These are phyloP conservation scores for Climacium dendroides DNA, from an alignment of 225 moss, liverwort and hornwort genomes.

Conservation along the genomic window DNA sequence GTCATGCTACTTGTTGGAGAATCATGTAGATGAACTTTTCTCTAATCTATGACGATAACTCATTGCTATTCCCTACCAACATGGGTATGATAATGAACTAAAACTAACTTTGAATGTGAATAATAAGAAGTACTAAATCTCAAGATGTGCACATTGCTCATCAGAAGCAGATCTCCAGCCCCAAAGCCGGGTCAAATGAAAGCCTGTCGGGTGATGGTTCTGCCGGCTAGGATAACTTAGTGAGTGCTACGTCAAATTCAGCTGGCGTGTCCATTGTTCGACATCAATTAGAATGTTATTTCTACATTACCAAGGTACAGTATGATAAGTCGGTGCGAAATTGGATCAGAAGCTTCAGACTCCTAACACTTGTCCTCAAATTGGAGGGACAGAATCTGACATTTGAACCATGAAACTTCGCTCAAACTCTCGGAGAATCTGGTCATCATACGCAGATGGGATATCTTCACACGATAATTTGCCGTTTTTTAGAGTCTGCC, in stretches of 20 bases:
- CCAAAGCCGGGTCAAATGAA: not conserved
- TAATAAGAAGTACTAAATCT: not conserved
- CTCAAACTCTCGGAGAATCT: slow-evolving; percentile 33
- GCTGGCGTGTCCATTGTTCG: not conserved
- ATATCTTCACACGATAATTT: not conserved
- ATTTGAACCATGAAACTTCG: slow-evolving; percentile 38
- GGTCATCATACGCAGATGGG: not conserved
- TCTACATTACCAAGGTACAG: not conserved
- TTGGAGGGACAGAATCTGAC: slow-evolving; percentile 7
- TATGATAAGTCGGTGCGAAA: not conserved
- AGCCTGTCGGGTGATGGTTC: not conserved
- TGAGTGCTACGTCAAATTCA: not conserved
- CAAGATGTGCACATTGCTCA: not conserved
- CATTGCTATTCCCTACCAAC: not conserved
- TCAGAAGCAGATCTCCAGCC: not conserved
- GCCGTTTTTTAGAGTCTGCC: not conserved
- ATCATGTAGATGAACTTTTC: not conserved
- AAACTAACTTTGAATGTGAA: not conserved
- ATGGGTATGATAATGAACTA: not conserved
- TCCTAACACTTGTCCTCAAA: not conserved
- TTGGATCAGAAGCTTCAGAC: not conserved
- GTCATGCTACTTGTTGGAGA: not conserved
- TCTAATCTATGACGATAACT: not conserved
- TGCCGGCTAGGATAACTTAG: not conserved
- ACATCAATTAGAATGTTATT: not conserved